A percentile compares a stretch with the other conserved stretches of the same genome.
These are phyloP conservation scores for Rhodotorula sp. DNA, from an alignment of 1,284 basidiomycete species.

Conservation along the genomic window DNA sequence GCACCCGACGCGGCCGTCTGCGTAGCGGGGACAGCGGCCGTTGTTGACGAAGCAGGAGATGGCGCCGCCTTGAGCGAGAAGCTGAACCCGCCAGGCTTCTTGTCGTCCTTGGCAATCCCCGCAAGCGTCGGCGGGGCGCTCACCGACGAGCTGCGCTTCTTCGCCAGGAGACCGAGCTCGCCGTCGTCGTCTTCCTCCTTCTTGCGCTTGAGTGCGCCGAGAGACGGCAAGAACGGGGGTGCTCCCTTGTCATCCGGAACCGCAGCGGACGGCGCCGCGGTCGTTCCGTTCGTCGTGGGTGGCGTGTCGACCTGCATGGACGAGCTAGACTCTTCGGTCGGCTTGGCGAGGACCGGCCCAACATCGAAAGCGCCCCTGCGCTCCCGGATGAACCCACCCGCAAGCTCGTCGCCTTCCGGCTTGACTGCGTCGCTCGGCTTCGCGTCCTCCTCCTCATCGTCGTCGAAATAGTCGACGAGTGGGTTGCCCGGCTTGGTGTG, in stretches of 20 bases:
- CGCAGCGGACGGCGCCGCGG: conserved; percentile 52
- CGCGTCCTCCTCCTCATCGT: conserved; percentile 11
- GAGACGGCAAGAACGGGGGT: conserved; percentile 54
- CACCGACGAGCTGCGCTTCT: conserved; percentile 52
- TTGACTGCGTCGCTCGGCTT: not conserved
- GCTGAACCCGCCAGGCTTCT: conserved; percentile 1
- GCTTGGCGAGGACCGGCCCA: not conserved
- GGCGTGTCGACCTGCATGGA: not conserved
- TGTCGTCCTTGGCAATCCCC: not conserved
- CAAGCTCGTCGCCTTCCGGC: not conserved
- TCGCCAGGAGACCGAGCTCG: conserved; percentile 59
- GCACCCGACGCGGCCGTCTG: not conserved
- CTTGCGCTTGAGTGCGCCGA: conserved; percentile 68
- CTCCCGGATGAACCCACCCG: conserved; percentile 38
- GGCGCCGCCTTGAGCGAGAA: not conserved
- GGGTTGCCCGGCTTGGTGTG: too few species aligned
- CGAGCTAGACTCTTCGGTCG: not conserved
- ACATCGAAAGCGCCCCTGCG: not conserved
- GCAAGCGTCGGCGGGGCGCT: not conserved
- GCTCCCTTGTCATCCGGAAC: conserved; percentile 47
- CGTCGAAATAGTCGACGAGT: conserved; percentile 31
- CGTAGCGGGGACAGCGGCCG: not conserved
- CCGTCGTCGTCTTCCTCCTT: conserved; percentile 67
- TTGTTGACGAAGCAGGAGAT: not conserved
- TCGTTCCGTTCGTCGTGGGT: conserved; percentile 33